Conservation (phyloP, 2,329 filamentous ascomycete species). For the Fusarium bactridioides region DNA sequence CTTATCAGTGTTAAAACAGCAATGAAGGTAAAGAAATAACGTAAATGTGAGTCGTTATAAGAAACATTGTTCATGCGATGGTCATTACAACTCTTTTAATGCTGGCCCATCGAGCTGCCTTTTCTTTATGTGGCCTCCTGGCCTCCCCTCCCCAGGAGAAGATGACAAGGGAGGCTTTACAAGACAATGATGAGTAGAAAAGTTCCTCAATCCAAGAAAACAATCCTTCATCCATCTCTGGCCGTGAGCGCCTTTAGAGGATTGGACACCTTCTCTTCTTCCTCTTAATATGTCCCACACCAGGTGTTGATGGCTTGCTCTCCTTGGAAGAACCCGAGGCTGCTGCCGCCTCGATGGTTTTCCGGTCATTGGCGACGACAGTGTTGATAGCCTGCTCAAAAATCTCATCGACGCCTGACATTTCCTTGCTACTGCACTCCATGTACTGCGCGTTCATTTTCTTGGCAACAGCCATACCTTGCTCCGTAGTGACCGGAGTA, state of each 20-base stretch:
- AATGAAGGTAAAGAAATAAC: slow-evolving; percentile 37
- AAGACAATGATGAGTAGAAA: slow-evolving; percentile 20
- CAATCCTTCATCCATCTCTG: slow-evolving; percentile 22
- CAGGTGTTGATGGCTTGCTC: slow-evolving; percentile 51
- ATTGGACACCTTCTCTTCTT: slow-evolving; percentile 87
- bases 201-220: slow-evolving; percentile 30
- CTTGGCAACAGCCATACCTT: slow-evolving; percentile 85
- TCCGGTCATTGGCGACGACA: slow-evolving; percentile 81
- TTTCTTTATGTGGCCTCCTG: slow-evolving; percentile 11
- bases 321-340: slow-evolving; percentile 50
- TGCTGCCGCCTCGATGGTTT: slow-evolving; percentile 63
- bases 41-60: slow-evolving; percentile 46
- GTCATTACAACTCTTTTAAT: slow-evolving; percentile 53
- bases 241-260: slow-evolving; percentile 61
- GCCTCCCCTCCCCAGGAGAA: slow-evolving; percentile 30
- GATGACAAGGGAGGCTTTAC: slow-evolving; percentile 13
- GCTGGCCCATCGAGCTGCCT: slow-evolving; percentile 34
- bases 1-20: slow-evolving; percentile 36
- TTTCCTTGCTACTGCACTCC: slow-evolving; percentile 98
- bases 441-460: slow-evolving; percentile 97
- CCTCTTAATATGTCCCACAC: slow-evolving; percentile 66
- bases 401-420: slow-evolving; percentile 94
- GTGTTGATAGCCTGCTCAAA: slow-evolving; percentile 92
- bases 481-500: slow-evolving; percentile 90
- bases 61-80: slow-evolving; percentile 50